These are phyloP conservation scores for Podaxis sp. DNA, from an alignment of 768 basidiomycete species.

Conservation along the genomic window DNA sequence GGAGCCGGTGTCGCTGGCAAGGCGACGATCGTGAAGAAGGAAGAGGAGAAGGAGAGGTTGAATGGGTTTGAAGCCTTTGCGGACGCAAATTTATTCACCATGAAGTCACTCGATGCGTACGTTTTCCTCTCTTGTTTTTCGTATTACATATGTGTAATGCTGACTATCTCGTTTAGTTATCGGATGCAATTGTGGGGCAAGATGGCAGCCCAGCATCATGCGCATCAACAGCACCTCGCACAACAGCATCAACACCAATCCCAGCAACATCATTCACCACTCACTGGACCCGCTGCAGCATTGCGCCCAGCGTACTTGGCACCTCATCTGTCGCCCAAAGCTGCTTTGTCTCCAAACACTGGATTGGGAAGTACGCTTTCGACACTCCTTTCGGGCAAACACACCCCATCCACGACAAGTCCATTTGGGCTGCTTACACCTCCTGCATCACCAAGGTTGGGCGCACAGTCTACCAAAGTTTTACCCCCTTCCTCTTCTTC, in stretches of 20 bases:
- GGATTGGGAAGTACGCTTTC: conserved; percentile 1
- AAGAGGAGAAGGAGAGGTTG: conserved; percentile 14
- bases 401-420: neutral
- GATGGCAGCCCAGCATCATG: conserved; percentile 73
- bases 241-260: conserved; percentile 28
- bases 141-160: conserved; percentile 5
- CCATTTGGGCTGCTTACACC: neutral
- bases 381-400: conserved; percentile 10
- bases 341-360: neutral
- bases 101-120: conserved; percentile 82
- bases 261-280: conserved; percentile 17
- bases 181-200: conserved; percentile 92
- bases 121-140: conserved; percentile 22
- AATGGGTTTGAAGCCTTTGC: conserved; percentile 72
- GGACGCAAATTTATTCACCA: conserved; percentile 78
- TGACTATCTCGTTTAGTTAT: conserved; percentile 35
- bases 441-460: conserved; percentile 2
- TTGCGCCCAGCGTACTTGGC: conserved; percentile 13
- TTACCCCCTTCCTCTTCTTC: neutral
- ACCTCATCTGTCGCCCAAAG: conserved; percentile 3
- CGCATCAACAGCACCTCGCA: conserved; percentile 31
- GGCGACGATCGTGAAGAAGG: conserved; percentile 11
- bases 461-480: neutral
- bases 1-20: conserved; percentile 32
- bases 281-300: conserved; percentile 11